Evolutionary conservation across 164 flowering plant genomes (phyloP), one percentile per base, ranked within the genome.

Genomic region (Vitis rotundifolia): DNA sequence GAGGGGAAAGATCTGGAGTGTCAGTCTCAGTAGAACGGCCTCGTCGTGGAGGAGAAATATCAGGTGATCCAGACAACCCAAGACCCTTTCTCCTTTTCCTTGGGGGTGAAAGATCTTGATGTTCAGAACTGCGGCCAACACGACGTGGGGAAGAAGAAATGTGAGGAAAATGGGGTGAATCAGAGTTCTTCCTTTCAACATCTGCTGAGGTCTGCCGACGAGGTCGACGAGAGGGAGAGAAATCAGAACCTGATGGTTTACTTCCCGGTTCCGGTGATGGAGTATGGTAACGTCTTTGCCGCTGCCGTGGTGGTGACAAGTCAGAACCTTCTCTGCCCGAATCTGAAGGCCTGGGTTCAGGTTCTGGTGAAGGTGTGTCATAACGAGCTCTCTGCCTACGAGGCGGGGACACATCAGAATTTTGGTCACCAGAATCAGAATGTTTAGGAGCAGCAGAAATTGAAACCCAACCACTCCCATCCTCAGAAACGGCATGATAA

Each of bases 391-490:
- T 78, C 15, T 55, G 55, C 60, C 72, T 83, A 19, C 80, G 80
- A 51, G 85, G 86, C 16, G 90, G 90, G 22, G 92, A 86, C 29
- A 85, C 61, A 70, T 86, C 87, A 55, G 71, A 58, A 54, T 31
- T 67, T 49, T 54, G 70, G n/a, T 59, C 71, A 56, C 49, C 51
- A 6, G 61, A 50, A 56, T 60, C 59, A 2, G 70, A 31, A 8
- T 0, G 57, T 19, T 71, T 76, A 13, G 83, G 69, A 71, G 58
- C 57, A 63, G 80, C 82, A 14, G 92, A 81, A 0, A 95, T 65
- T 5, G 97, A 51, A 68, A 91, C 85, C 98, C 99, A 95, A 15
- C 99, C 99, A 76, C 98, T 95, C 58, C 98, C 99, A 78, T 95
- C 98, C 73, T 90, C 97, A 37, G 96, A 88, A 53, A 91, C 80